Evolutionary conservation across 495 filamentous ascomycete species (phyloP).

Genomic region (Neurospora discreta): DNA sequence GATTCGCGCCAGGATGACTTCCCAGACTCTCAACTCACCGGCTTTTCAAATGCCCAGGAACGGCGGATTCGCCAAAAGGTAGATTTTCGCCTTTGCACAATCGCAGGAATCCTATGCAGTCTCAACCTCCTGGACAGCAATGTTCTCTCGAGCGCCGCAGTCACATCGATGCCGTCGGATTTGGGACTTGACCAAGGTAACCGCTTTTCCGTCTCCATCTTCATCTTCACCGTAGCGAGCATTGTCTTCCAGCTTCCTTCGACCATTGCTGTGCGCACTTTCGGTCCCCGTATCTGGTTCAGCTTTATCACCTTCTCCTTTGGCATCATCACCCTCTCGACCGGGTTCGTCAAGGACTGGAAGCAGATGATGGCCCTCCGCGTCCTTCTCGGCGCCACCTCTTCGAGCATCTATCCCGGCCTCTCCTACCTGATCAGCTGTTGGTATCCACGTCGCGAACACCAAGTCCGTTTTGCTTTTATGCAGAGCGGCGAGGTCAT

Average conservation of each 20-base stretch:
- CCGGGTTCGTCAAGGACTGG: constrained; percentile 60
- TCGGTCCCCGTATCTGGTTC: constrained; percentile 63
- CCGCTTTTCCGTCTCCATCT: constrained; percentile 60
- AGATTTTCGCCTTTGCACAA: constrained; percentile 63
- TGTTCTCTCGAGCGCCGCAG: constrained; percentile 66
- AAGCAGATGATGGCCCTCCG: constrained; percentile 62
- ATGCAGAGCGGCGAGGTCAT: constrained; percentile 59
- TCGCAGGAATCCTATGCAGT: constrained; percentile 62
- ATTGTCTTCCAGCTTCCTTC: constrained; percentile 67
- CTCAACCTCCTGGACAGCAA: constrained; percentile 64
- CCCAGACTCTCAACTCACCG: not conserved
- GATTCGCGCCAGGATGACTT: not conserved
- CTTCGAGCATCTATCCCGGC: constrained; percentile 62
- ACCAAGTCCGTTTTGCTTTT: constrained; percentile 66
- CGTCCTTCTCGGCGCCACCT: constrained; percentile 57
- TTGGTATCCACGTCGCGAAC: constrained; percentile 63
- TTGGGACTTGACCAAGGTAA: constrained; percentile 50
- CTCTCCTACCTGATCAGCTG: constrained; percentile 59
- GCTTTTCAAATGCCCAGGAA: constrained; percentile 4
- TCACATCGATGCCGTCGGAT: constrained; percentile 61
- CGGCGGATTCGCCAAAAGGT: constrained; percentile 49
- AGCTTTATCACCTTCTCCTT: constrained; percentile 55
- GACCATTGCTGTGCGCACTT: constrained; percentile 55
- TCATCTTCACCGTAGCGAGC: constrained; percentile 68
- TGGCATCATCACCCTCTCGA: constrained; percentile 61